These are phyloP conservation scores for Neurospora sp. DNA, from an alignment of 495 filamentous ascomycete species.

Conservation along the genomic window DNA sequence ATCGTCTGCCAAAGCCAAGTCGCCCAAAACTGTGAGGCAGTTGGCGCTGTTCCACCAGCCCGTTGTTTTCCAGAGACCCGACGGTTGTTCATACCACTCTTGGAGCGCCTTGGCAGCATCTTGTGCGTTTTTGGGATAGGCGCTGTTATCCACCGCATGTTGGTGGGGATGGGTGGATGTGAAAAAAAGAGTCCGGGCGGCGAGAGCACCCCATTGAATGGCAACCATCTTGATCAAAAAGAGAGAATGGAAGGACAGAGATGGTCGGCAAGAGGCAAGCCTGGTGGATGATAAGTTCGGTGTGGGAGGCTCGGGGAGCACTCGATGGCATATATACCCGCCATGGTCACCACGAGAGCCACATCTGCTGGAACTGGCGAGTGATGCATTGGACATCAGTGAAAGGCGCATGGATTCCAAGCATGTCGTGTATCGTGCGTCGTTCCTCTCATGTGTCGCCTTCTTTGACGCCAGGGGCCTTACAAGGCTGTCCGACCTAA, in stretches of 20 bases:
- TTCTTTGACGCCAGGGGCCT: neutral
- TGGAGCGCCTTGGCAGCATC: constrained; percentile 44
- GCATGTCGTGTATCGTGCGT: neutral
- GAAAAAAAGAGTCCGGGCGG: constrained; percentile 27
- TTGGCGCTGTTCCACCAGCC: constrained; percentile 77
- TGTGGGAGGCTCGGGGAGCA: neutral
- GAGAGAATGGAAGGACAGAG: neutral
- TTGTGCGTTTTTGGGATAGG: constrained; percentile 31
- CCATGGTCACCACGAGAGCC: neutral
- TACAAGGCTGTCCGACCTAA: constrained; percentile 1
- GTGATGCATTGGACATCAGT: neutral
- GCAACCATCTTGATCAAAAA: constrained; percentile 16
- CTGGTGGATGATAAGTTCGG: neutral
- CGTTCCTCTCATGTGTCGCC: neutral
- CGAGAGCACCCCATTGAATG: constrained; percentile 24
- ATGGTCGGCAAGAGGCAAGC: neutral
- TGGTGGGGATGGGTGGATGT: constrained; percentile 18
- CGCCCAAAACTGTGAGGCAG: constrained; percentile 50
- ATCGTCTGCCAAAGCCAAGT: constrained; percentile 41
- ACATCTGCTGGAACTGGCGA: neutral
- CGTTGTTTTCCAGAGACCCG: constrained; percentile 54
- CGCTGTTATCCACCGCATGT: constrained; percentile 3
- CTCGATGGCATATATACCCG: neutral
- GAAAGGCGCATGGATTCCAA: neutral
- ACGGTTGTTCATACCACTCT: constrained; percentile 49